Base-by-base conservation (phyloP, 1,284 basidiomycete species). In the Papiliotrema nemorosa region DNA sequence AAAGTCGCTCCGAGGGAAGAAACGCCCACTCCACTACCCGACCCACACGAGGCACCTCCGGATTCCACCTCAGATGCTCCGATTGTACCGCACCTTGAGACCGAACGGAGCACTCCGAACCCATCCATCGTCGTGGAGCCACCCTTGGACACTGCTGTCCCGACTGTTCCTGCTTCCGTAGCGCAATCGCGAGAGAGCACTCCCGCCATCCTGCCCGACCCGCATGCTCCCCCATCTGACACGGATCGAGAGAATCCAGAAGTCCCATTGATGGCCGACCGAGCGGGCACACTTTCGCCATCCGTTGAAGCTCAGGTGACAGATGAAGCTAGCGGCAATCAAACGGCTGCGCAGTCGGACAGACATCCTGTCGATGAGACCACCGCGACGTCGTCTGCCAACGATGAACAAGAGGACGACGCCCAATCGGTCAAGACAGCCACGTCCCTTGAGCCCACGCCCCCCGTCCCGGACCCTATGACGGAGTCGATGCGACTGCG, bases 401-500 rank as follows among this genome's bases (percentile, higher is more conserved):
- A 27, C 7, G 27, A 43, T 10, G 22, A 43, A 10, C 5, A 4
- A 13, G 41, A 43, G n/a, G 41, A 43, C 14, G 21, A 12, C 4
- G 27, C 41, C 4, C 18, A 24, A 26, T 27, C 41, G 3, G 29
- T 34, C 10, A 10, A 3, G 16, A 21, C 33, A 5, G 20, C 13
- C 10, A 29, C 13, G 18, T 24, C 25, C 3, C 25, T 5, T n/a
- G n/a, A n/a, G n/a, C n/a, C n/a, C n/a, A n/a, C n/a, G n/a, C n/a
- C n/a, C n/a, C n/a, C n/a, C n/a, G n/a, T n/a, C n/a, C n/a, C n/a
- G n/a, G n/a, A n/a, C n/a, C n/a, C n/a, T n/a, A 43, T 43, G 41
- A 43, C 44, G 18, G 44, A 45, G 25, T 45, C 34, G 10, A 45
- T 45, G 14, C 50, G 49, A 9, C 34, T 58, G 10, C 33, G 53